Base-by-base conservation (phyloP, 257 asterid genomes). In the Solanum gandarillasii region DNA sequence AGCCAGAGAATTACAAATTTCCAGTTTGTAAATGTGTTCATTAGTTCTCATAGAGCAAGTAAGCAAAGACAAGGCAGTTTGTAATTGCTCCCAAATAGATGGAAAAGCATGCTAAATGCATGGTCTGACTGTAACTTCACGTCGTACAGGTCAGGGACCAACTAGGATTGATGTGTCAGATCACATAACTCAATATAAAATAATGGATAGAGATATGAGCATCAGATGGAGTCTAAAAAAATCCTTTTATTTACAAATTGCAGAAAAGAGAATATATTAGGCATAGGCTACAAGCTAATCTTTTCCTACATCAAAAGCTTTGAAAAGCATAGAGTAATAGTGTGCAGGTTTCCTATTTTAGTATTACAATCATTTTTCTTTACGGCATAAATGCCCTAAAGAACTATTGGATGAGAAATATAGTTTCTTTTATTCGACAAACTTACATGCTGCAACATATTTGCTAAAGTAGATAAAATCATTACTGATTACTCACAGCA, bases 401-500 rank as follows among this genome's bases (percentile, higher is more conserved):
- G 36, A 81, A 81, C 65, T 32, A 46, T 9, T 27, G 39, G 25
- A 46, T 48, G 68, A 29, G 41, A 81, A 16, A 16, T 81, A 81
- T 29, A 29, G 31, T 81, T 81, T 46, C 41, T 46, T 29, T 46
- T 29, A 27, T 81, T 27, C 10, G 11, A 81, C 39, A 27, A 81
- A 46, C 27, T 29, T 81, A 46, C 85, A 81, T 27, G 14, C 41
- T 81, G 34, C 84, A 46, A 81, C 65, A 81, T 79, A 41, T 79
- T 48, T 46, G 85, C 68, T 81, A 29, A 29, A 27, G 67, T 43
- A 79, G 68, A 29, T 81, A 35, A 48, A 58, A 46, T 81, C 68
- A 46, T 46, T 46, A 81, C 29, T 46, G 73, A 72, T 71, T 86
- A 91, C 98, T 93, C 88, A 96, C 99, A 73, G 99, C 98, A 93